Percentiles rank a stretch among this genome's conserved stretches.
phyloP scores from a whole-genome alignment of 1,284 basidiomycete genomes.

The Ganoderma sinense region DNA sequence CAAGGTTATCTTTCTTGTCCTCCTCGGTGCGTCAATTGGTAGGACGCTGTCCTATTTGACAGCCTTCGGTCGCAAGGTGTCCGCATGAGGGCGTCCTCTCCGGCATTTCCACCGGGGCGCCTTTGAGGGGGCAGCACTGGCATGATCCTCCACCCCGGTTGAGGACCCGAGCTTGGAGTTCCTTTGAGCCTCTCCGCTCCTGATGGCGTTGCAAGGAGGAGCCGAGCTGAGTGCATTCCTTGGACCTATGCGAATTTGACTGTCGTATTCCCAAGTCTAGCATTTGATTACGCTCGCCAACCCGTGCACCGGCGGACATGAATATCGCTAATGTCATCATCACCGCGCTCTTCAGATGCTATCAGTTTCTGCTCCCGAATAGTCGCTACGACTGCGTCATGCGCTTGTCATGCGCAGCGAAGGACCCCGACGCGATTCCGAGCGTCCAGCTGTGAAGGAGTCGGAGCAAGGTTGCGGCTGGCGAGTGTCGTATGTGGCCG shows the following conservation, averaged over 20 bases:
- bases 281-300: not conserved
- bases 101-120: constrained; percentile 8
- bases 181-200: not conserved
- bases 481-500: constrained; percentile 2
- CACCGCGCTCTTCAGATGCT: not conserved
- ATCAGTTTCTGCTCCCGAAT: constrained; percentile 6
- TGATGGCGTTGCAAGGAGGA: not conserved
- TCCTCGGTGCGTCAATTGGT: not conserved
- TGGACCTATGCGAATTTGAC: constrained; percentile 3
- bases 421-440: not conserved
- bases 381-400: constrained; percentile 5
- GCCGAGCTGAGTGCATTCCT: not conserved
- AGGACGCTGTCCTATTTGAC: not conserved
- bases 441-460: constrained; percentile 3
- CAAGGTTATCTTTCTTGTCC: not conserved
- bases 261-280: not conserved
- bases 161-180: constrained; percentile 4
- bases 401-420: not conserved
- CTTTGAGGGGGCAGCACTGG: not conserved
- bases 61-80: not conserved
- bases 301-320: not conserved
- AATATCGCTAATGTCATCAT: constrained; percentile 1
- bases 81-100: not conserved
- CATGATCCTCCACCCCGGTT: not conserved
- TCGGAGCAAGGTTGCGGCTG: not conserved